Evolutionary conservation across 352 stramenopile genomes (phyloP), one percentile per base, ranked within the genome.

Genomic region (Pythium pectinolyticum): DNA sequence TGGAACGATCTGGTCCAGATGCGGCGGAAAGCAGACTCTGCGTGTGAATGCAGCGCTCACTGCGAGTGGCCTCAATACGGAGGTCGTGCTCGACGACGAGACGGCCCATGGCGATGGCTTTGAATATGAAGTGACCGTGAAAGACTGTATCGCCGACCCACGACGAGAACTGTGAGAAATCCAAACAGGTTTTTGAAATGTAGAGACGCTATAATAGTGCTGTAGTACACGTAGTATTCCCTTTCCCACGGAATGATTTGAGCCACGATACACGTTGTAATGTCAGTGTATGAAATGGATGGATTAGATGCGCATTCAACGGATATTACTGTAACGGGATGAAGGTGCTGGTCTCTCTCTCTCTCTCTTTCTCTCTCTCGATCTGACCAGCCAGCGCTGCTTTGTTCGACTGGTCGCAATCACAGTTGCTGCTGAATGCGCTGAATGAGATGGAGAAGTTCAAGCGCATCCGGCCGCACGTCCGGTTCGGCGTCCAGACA

Each of bases 401-500:
- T n/a, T n/a, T n/a, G n/a, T n/a, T n/a, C n/a, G n/a, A n/a, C n/a
- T n/a, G n/a, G n/a, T n/a, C n/a, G n/a, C n/a, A n/a, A n/a, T n/a
- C 40, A 70, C 41, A 70, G 63, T 28, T 50, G 50, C 19, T 58
- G 46, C 55, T 70, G 55, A 45, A 70, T 70, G 31, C 31, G 47
- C 48, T 61, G 63, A 52, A 94, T 88, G 56, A 92, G 73, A 32
- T 67, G 71, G 51, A 92, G 68, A 48, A 94, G 67, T 60, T 94
- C 84, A 32, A 64, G 61, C 34, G 86, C 84, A 50, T 86, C 80
- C 9, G 86, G 86, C 35, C 86, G 79, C 10, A 77, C 72, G 49
- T 88, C 73, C 55, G 86, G 84, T 48, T 95, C 73, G 19, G 79
- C 70, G 65, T 90, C 72, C 24, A 93, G 63, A 67, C 86, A 95